Evolutionary conservation across 352 stramenopile species (phyloP), one percentile per base, ranked within the genome.

Genomic region (Globisporangium heterothallicum): DNA sequence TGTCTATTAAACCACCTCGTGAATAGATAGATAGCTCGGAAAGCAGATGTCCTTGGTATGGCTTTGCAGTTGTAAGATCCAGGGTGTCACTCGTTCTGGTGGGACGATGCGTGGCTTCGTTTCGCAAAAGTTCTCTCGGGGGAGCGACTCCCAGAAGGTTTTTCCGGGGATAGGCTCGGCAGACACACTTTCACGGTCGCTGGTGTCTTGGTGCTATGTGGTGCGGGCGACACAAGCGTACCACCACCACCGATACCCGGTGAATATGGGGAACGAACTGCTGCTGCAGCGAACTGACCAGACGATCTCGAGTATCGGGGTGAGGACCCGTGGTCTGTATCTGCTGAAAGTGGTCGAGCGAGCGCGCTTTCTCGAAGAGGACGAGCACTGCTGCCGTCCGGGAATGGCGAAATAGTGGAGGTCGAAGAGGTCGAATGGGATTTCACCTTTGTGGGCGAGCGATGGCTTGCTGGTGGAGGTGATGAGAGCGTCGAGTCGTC

Each of bases 121-220:
- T 76, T 70, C 21, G 61, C 44, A 42, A 71, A 64, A 21, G 55
- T 56, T 42, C 58, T 66, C 36, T 82, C 74, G 0, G 70, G 74
- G 6, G 74, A 74, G 14, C 70, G 61, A 10, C 61, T 54, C 14
- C 61, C 63, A 6, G 24, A 27, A 8, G 64, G 68, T 34, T 83
- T 85, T 24, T 85, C 74, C 0, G 74, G 74, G 19, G 74, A 86
- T 30, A 86, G 63, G 44, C 72, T 81, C 40, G 74, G 74, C 8
- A 86, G 69, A 59, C 55, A 70, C 50, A 79, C 59, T 34, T 75
- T 70, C 21, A 64, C 55, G 2, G 42, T 49, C 14, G 46, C 53
- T 1, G 50, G 29, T 18, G 35, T 6, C 12, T 41, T 56, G 13
- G 41, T 30, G 4, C 50, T 46, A n/a, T n/a, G n/a, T n/a, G n/a